Evolutionary conservation across 176 grass and related monocot species (phyloP), one percentile per base, ranked within the genome.

Genomic region (Secale cereale): DNA sequence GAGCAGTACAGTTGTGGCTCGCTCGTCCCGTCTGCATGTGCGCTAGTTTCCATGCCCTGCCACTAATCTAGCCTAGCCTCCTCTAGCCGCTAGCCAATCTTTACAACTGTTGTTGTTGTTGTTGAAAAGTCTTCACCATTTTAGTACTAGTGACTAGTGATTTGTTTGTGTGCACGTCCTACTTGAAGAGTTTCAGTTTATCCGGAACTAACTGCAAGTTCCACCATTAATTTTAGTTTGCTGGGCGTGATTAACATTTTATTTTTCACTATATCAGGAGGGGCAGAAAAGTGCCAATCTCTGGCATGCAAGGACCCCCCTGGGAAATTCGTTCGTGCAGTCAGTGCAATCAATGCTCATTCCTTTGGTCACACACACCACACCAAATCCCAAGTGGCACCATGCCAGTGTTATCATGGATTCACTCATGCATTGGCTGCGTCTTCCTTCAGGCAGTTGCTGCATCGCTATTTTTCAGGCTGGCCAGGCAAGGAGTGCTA

Each of bases 271-370:
- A 46, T 65, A 30, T 8, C 29, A 48, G n/a, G 62, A 65, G 7
- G 54, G 48, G 46, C 78, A 40, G 5, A 16, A 15, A 63, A 63
- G 35, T 25, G 69, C 22, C 40, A 1, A 65, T 25, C 78, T 80
- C 62, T 67, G 63, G n/a, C 78, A 50, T 63, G 48, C 39, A 67
- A 48, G 71, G 62, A 31, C 62, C 43, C 40, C 40, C 61, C 17
- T 32, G 37, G 22, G 29, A 19, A 45, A 3, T 3, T 20, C 78
- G 16, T 15, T 31, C 28, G 0, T 1, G 72, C 45, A 30, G 27
- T 76, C 73, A 76, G 80, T 35, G 87, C 30, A 60, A 74, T 65
- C 54, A 78, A 78, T 78, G 65, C 17, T 50, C 23, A n/a, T 70
- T 70, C 64, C 36, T 30, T 59, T 69, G 26, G 46, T 40, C 70